These are phyloP conservation scores for Erysiphe pulchra DNA, from an alignment of 2,329 filamentous ascomycete genomes.

Conservation along the genomic window DNA sequence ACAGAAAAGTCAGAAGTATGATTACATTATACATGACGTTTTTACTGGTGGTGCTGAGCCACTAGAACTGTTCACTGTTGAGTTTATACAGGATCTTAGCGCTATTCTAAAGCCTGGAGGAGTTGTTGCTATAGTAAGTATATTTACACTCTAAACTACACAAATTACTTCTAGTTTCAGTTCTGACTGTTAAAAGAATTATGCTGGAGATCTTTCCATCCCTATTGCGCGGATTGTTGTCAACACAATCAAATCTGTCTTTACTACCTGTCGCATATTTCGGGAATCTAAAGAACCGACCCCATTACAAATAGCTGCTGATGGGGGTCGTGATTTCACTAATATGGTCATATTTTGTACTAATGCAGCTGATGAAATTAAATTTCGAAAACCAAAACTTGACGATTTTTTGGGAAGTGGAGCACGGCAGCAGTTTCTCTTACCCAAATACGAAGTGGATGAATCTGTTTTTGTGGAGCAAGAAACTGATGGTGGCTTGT, in stretches of 20 bases:
- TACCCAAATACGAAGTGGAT: slow-evolving; percentile 44
- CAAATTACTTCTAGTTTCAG: slow-evolving; percentile 1
- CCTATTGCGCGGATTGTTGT: slow-evolving; percentile 56
- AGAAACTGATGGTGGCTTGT: slow-evolving; percentile 22
- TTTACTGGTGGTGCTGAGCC: slow-evolving; percentile 94
- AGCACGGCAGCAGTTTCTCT: slow-evolving; percentile 41
- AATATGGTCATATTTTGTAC: slow-evolving; percentile 90
- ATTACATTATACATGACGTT: slow-evolving; percentile 93
- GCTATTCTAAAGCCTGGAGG: slow-evolving; percentile 51
- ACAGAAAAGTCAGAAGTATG: slow-evolving; percentile 26
- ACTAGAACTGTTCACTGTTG: slow-evolving; percentile 59
- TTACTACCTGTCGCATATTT: slow-evolving; percentile 78
- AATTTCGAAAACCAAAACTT: slow-evolving; percentile 38
- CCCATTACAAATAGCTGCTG: slow-evolving; percentile 20
- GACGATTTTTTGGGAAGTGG: slow-evolving; percentile 49
- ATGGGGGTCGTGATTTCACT: slow-evolving; percentile 43
- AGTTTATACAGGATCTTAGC: slow-evolving; percentile 52
- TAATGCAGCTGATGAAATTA: slow-evolving; percentile 15
- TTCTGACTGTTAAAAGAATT: slow-evolving; percentile 36
- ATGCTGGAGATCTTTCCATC: slow-evolving; percentile 65
- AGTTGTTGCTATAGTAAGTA: slow-evolving; percentile 59
- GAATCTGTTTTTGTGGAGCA: slow-evolving; percentile 5
- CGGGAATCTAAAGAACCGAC: slow-evolving; percentile 40
- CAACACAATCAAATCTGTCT: slow-evolving; percentile 57
- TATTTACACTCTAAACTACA: neutral